These are phyloP conservation scores for Chlorociboria aeruginascens DNA, from an alignment of 495 filamentous ascomycete genomes.

Conservation along the genomic window DNA sequence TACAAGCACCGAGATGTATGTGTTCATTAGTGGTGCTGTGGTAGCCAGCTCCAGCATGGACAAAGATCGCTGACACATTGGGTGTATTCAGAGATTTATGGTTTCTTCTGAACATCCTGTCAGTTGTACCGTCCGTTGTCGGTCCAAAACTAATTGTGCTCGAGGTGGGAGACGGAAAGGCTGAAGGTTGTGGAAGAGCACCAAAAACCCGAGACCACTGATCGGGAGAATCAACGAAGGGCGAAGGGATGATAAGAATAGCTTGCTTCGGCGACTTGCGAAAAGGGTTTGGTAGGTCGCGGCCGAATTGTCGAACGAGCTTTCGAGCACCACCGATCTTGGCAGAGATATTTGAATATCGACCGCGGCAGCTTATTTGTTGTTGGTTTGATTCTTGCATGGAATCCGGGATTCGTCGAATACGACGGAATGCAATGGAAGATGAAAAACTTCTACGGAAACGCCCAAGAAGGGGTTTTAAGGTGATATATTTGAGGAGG, in stretches of 20 bases:
- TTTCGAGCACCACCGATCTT: not conserved
- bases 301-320: conserved; percentile 7
- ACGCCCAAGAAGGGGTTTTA: no score
- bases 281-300: conserved; percentile 3
- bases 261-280: conserved; percentile 1
- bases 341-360: not conserved
- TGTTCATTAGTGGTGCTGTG: conserved; percentile 77
- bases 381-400: no score
- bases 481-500: no score
- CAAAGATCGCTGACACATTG: conserved; percentile 58
- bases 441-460: no score
- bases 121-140: conserved; percentile 12
- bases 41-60: conserved; percentile 94
- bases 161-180: not conserved
- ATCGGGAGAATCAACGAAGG: not conserved
- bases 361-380: not conserved
- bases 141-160: not conserved
- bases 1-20: conserved; percentile 73
- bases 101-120: conserved; percentile 10
- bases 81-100: conserved; percentile 3
- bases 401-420: no score
- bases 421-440: no score
- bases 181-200: not conserved
- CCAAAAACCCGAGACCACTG: not conserved
- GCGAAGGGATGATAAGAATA: conserved; percentile 1